Evolutionary conservation across 78 protist genomes (phyloP).

Genomic region (Dictyostelium firmibasis): DNA sequence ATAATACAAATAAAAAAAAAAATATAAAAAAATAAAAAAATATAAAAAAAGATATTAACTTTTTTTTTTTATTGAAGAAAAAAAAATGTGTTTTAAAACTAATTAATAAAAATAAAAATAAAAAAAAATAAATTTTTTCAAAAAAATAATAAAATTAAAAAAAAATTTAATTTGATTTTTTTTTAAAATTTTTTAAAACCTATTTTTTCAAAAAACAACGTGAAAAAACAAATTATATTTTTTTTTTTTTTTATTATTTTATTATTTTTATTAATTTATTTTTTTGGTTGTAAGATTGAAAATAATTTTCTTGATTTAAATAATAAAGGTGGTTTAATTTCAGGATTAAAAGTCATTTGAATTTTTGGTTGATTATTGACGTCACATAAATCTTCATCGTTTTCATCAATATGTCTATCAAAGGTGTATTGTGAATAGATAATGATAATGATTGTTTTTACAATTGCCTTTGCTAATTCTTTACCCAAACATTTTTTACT

Average conservation of each 20-base stretch:
- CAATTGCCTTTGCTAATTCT: constrained; percentile 1
- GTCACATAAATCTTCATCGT: background rate
- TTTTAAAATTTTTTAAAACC: background rate
- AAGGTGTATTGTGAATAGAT: constrained; percentile 16
- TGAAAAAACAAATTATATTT: background rate
- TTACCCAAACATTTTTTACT: constrained; percentile 26
- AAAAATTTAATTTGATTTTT: too few relatives aligned
- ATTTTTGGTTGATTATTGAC: background rate
- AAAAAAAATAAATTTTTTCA: background rate
- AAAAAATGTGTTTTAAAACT: background rate
- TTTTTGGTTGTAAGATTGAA: background rate
- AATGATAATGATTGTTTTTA: constrained; percentile 8
- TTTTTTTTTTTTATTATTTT: too few relatives aligned
- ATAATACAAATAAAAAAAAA: background rate
- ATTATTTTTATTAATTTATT: background rate
- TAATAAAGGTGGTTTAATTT: constrained; percentile 3
- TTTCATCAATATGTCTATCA: background rate
- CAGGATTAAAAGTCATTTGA: background rate
- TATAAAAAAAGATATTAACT: background rate
- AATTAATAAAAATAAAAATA: background rate
- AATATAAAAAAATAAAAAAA: background rate
- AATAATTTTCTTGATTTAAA: background rate
- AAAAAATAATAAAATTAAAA: too few relatives aligned
- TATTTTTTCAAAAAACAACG: background rate
- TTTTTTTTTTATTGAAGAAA: background rate